Conservation (phyloP, 2,329 filamentous ascomycete genomes). For the Colletotrichum tropicale region DNA sequence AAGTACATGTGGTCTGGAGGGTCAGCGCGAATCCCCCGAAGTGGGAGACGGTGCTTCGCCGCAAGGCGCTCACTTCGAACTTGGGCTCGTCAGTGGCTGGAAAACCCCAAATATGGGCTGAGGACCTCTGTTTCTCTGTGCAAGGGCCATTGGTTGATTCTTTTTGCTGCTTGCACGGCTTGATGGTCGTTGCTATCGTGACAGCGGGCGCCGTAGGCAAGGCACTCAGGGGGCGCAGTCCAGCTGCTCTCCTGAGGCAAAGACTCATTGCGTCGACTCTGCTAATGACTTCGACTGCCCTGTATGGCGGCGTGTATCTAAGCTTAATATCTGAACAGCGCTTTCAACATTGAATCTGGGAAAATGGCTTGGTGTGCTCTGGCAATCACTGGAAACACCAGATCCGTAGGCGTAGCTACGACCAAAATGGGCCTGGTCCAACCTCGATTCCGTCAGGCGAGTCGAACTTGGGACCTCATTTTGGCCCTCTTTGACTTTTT, state of each 20-base stretch:
- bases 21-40: neutral
- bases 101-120: neutral
- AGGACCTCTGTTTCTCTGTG: neutral
- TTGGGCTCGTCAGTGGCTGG: neutral
- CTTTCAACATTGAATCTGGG: neutral
- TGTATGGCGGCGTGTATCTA: too few relatives aligned
- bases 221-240: neutral
- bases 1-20: neutral
- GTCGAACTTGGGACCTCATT: neutral
- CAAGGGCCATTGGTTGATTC: neutral
- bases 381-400: neutral
- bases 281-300: too few relatives aligned
- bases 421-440: neutral
- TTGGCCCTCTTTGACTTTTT: rapidly evolving
- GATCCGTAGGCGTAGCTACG: neutral
- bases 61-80: neutral
- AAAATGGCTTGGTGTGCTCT: neutral
- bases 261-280: neutral
- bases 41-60: neutral
- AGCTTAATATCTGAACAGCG: too few relatives aligned
- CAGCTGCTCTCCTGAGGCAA: neutral
- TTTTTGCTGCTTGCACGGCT: neutral
- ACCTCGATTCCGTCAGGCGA: neutral
- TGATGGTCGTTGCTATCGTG: neutral
- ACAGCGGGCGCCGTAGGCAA: neutral